Evolutionary conservation across 2,329 filamentous ascomycete species (phyloP), one percentile per base, ranked within the genome.

Genomic region (Monilinia laxa): DNA sequence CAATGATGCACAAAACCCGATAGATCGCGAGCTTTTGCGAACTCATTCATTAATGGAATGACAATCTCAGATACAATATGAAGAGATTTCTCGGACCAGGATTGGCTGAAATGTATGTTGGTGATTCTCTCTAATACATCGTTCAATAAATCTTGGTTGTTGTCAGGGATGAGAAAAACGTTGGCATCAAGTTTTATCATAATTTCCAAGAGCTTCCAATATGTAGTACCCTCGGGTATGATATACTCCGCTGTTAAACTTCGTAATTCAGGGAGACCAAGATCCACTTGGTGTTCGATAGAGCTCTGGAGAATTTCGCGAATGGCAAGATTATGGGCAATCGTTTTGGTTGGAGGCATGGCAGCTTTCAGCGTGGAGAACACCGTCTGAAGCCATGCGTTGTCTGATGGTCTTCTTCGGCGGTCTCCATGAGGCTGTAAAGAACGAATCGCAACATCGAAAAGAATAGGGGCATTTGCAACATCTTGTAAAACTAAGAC

Each of bases 301-400:
- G 77, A 78, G 63, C 70, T 76, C 55, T 78, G 73, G 40, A 80
- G 68, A 68, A 81, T 74, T 38, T 58, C 49, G 49, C 64, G 63
- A 23, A 76, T 71, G 49, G 74, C 71, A 52, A 75, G 74, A 60
- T 70, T 72, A 64, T 71, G 67, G 14, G 63, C 64, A 35, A 68
- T 55, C 4, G 64, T 65, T 54, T 64, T 69, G 40, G 67, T 55
- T n/a, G 64, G 49, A 3, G 68, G 62, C 64, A 77, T 71, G n/a
- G 71, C 69, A 65, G 69, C 57, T 58, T 70, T 70, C 2, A 77
- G 57, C 2, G 70, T 68, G 31, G 78, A 76, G 65, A 83, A 83
- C n/a, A 82, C 73, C 3, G 77, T 78, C 71, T 83, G 81, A 60
- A 85, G 71, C 82, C 82, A 84, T 18, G 78, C 75, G 51, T 79